phyloP scores from a whole-genome alignment of 202 grass and related monocot genomes.

The Panicum hallii region DNA sequence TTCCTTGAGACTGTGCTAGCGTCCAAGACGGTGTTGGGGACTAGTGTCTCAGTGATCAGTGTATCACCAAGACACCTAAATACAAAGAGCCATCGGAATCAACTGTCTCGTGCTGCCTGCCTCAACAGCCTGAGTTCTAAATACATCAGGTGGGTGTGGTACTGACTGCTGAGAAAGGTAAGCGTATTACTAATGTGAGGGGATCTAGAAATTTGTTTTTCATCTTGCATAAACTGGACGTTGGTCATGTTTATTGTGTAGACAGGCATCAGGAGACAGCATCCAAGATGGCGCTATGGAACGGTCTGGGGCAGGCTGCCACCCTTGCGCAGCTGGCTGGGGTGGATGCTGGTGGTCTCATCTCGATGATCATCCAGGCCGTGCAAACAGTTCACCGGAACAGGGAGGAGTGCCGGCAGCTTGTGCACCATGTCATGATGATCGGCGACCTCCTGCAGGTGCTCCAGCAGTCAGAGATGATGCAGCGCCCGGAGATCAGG shows the following conservation, averaged over 20 bases:
- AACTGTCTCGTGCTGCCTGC: no score
- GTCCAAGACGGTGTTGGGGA: no score
- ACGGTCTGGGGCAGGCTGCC: slow-evolving; percentile 30
- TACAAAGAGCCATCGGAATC: no score
- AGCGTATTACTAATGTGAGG: background rate
- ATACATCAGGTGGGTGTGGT: background rate
- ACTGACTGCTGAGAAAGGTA: background rate
- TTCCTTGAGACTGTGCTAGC: no score
- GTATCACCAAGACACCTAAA: no score
- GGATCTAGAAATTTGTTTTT: background rate
- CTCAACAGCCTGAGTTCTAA: background rate
- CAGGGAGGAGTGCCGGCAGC: slow-evolving; percentile 46
- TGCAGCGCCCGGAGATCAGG: slow-evolving; percentile 33
- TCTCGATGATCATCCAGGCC: slow-evolving; percentile 47
- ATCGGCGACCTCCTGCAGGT: slow-evolving; percentile 49
- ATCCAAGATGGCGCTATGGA: slow-evolving; percentile 24
- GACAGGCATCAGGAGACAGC: background rate
- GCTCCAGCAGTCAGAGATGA: slow-evolving; percentile 49
- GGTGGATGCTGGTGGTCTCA: slow-evolving; percentile 43
- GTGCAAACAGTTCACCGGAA: slow-evolving; percentile 47
- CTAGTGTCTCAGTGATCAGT: no score
- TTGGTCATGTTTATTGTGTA: background rate
- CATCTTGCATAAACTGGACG: background rate
- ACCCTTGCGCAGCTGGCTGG: slow-evolving; percentile 23
- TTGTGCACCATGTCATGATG: slow-evolving; percentile 46